Evolutionary conservation across 1,139 yeast genomes (phyloP).

Genomic region (Diutina scorzettiae): DNA sequence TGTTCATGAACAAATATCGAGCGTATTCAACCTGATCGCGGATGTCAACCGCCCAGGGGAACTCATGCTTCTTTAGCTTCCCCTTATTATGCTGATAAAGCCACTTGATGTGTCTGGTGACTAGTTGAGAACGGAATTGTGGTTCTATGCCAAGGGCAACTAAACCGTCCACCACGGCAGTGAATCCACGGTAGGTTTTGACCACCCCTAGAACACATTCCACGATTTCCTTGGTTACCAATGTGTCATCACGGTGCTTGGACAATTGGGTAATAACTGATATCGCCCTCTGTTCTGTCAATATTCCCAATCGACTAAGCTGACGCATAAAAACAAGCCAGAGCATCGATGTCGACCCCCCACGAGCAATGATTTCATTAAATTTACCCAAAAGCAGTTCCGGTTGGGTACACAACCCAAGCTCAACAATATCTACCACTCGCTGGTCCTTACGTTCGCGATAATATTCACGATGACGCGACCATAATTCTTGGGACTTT

Average conservation of each 20-base stretch:
- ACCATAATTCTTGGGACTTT: background rate
- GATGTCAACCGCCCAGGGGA: background rate
- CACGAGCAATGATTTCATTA: conserved; percentile 17
- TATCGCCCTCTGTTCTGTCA: conserved; percentile 20
- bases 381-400: conserved; percentile 22
- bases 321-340: conserved; percentile 28
- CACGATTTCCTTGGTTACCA: conserved; percentile 22
- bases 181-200: conserved; percentile 13
- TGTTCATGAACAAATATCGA: background rate
- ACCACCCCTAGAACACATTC: conserved; percentile 19
- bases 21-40: background rate
- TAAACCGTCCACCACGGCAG: conserved; percentile 12
- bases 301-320: conserved; percentile 21
- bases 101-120: background rate
- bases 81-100: background rate
- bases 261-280: conserved; percentile 18
- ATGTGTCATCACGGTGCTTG: conserved; percentile 13
- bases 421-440: background rate
- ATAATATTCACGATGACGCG: background rate
- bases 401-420: conserved; percentile 11
- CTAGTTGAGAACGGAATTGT: background rate
- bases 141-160: background rate
- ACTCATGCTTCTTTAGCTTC: background rate
- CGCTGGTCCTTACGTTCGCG: background rate
- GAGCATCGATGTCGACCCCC: conserved; percentile 17